phyloP scores from a whole-genome alignment of 2,329 filamentous ascomycete genomes.

The Scedosporium dehoogii region DNA sequence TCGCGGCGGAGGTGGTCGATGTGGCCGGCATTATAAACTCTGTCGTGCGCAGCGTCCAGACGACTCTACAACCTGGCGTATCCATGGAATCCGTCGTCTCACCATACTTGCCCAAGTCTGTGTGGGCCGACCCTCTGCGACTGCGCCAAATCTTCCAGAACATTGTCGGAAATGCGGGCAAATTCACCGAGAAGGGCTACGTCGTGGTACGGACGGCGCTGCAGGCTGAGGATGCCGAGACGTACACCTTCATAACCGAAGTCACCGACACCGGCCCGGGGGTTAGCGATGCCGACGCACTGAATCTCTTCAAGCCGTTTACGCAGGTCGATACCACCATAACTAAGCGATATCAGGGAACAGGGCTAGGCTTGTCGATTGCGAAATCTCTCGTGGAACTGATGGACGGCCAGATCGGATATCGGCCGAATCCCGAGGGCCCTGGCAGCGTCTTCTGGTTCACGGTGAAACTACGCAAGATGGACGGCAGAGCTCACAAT shows the following conservation, averaged over 20 bases:
- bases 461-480: constrained; percentile 29
- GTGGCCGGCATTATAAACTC: constrained; percentile 34
- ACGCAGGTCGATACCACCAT: constrained; percentile 43
- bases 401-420: constrained; percentile 39
- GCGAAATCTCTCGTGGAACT: constrained; percentile 45
- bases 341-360: constrained; percentile 44
- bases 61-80: constrained; percentile 34
- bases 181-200: constrained; percentile 48
- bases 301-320: constrained; percentile 45
- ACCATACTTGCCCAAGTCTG: constrained; percentile 13
- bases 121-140: constrained; percentile 47
- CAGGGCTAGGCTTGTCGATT: constrained; percentile 46
- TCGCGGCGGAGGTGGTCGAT: constrained; percentile 41
- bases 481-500: constrained; percentile 11
- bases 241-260: constrained; percentile 37
- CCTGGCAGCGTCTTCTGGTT: constrained; percentile 44
- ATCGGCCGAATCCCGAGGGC: constrained; percentile 31
- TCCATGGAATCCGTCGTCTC: constrained; percentile 32
- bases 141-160: constrained; percentile 56
- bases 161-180: constrained; percentile 48
- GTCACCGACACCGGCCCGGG: constrained; percentile 47
- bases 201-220: constrained; percentile 34
- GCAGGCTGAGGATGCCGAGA: constrained; percentile 27
- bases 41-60: constrained; percentile 39
- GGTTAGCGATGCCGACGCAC: constrained; percentile 31